phyloP scores from a whole-genome alignment of 2,329 filamentous ascomycete genomes.

The Talaromyces sp. region DNA sequence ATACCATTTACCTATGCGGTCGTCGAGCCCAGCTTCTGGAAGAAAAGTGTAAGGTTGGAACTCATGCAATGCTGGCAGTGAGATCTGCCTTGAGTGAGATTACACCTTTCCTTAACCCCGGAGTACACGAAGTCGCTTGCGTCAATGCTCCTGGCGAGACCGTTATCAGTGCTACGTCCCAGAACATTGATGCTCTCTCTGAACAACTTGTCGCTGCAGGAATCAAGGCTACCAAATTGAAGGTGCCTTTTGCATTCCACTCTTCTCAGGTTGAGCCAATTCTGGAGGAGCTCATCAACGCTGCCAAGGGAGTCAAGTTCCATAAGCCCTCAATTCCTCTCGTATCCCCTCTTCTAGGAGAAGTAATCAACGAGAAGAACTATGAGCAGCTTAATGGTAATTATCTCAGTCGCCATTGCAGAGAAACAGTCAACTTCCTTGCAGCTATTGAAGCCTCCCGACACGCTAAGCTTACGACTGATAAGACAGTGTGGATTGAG shows the following conservation, averaged over 20 bases:
- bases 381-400: conserved; percentile 32
- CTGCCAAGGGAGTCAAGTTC: conserved; percentile 38
- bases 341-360: conserved; percentile 47
- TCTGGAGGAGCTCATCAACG: conserved; percentile 38
- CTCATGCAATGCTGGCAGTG: conserved; percentile 45
- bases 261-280: conserved; percentile 48
- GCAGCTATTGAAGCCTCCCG: conserved; percentile 33
- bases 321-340: conserved; percentile 41
- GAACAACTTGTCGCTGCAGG: conserved; percentile 34
- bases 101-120: conserved; percentile 30
- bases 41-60: conserved; percentile 39
- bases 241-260: conserved; percentile 47
- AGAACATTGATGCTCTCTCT: conserved; percentile 36
- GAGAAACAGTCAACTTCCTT: conserved; percentile 47
- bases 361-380: conserved; percentile 37
- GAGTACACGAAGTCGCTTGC: conserved; percentile 33
- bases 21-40: conserved; percentile 41
- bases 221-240: conserved; percentile 41
- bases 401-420: conserved; percentile 42
- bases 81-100: conserved; percentile 36
- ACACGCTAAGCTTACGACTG: conserved; percentile 21
- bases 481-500: conserved; percentile 41
- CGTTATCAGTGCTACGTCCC: conserved; percentile 39
- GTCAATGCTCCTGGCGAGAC: conserved; percentile 45
- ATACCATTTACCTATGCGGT: conserved; percentile 41